Evolutionary conservation across 2,329 filamentous ascomycete genomes (phyloP), one percentile per base, ranked within the genome.

Genomic region (Stagonosporopsis vannaccii): DNA sequence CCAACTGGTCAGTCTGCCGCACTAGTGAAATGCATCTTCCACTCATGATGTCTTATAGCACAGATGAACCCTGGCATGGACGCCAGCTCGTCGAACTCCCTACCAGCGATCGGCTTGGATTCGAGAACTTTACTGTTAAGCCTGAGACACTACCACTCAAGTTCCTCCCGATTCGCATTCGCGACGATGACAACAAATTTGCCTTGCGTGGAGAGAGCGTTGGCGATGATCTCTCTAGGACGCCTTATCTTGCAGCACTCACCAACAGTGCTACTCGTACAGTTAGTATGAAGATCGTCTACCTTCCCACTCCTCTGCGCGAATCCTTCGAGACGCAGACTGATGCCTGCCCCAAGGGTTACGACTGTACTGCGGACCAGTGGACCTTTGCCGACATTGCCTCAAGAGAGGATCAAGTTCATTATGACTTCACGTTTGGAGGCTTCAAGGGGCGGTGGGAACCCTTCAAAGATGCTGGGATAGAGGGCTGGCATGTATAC

Each of bases 51-150:
- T n/a, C 1, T 13, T 13, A 6, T 6, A 67, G 65, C 28, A 49
- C 56, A 7, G 20, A 58, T 0, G 33, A 63, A 36, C 68, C 66
- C 15, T 68, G 65, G 63, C 49, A 67, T 44, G 36, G 54, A 9
- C 64, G 59, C 22, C 43, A 50, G 33, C 33, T 69, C 9, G 53
- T 66, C 20, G 39, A 30, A 4, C 50, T 71, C 4, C 63, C 66
- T 11, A 51, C 48, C 2, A 51, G 57, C 35, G 28, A 56, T 1
- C 50, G 39, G 11, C 53, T 68, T 6, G 68, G 67, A 12, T 56
- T 71, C 26, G 66, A 71, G 40, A 69, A 71, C 55, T 68, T 66
- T 46, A 71, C 67, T 9, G 42, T 68, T 4, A 55, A 62, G 22
- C 65, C 67, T 3, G 32, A 47, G 12, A 65, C 66, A n/a, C 51